Evolutionary conservation across 2,329 filamentous ascomycete species (phyloP).

Genomic region (Colletotrichum sublineola): DNA sequence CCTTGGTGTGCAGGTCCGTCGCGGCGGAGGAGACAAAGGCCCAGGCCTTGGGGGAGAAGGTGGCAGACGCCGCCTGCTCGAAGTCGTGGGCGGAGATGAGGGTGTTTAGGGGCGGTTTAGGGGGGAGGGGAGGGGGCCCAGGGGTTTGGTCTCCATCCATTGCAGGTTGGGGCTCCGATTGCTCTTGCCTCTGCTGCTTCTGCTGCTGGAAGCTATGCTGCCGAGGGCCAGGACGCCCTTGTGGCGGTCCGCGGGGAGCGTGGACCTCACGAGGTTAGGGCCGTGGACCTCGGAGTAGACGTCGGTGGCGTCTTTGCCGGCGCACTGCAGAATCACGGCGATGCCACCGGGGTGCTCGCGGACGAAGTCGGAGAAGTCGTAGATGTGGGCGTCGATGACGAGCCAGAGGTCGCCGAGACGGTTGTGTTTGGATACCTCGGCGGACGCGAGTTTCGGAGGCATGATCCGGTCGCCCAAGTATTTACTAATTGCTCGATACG

Average conservation of each 20-base stretch:
- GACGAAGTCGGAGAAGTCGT: constrained; percentile 76
- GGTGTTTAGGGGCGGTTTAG: constrained; percentile 64
- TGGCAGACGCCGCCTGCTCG: constrained; percentile 65
- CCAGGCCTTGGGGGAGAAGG: constrained; percentile 74
- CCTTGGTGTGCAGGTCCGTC: constrained; percentile 70
- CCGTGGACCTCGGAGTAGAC: constrained; percentile 67
- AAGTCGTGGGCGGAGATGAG: constrained; percentile 73
- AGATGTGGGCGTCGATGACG: constrained; percentile 74
- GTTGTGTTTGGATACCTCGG: constrained; percentile 62
- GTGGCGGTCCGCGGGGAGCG: constrained; percentile 59
- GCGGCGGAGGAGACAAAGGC: constrained; percentile 77
- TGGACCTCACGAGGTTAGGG: constrained; percentile 55
- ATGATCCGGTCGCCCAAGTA: not conserved
- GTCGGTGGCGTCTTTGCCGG: constrained; percentile 66
- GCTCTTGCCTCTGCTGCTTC: constrained; percentile 31
- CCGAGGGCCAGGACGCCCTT: constrained; percentile 58
- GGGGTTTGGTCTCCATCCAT: constrained; percentile 15
- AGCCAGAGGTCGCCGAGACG: constrained; percentile 71
- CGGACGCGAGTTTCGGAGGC: constrained; percentile 51
- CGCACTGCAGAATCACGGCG: constrained; percentile 62
- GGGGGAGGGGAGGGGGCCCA: not conserved
- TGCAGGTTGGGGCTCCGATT: constrained; percentile 41
- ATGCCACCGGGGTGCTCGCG: constrained; percentile 53
- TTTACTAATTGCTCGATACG: not conserved
- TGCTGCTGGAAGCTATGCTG: constrained; percentile 7